A percentile compares a stretch with the other conserved stretches of the same genome.
These are phyloP conservation scores for Pseudopyricularia cyperi DNA, from an alignment of 2,329 filamentous ascomycete genomes.

Conservation along the genomic window DNA sequence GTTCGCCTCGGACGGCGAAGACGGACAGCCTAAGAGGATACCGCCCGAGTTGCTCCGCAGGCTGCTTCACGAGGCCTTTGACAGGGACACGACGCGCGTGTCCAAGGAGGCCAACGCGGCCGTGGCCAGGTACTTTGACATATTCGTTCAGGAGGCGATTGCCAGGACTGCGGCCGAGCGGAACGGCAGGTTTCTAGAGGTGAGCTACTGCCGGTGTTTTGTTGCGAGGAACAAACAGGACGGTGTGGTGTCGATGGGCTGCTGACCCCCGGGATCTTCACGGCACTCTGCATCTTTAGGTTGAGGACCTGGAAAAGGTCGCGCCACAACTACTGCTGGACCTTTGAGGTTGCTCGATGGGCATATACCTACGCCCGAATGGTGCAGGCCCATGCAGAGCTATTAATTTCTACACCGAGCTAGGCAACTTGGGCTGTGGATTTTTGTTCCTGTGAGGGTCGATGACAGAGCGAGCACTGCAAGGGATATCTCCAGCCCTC, in stretches of 20 bases:
- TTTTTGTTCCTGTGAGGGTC: too few relatives aligned
- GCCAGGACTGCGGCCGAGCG: conserved; percentile 65
- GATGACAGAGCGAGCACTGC: too few relatives aligned
- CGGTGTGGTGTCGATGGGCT: neutral
- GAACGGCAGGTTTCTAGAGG: conserved; percentile 59
- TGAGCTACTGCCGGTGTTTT: conserved; percentile 23
- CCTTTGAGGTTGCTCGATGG: conserved; percentile 42
- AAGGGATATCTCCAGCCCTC: too few relatives aligned
- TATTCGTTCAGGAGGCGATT: conserved; percentile 82
- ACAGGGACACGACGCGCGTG: conserved; percentile 57
- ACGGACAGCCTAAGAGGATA: conserved; percentile 36
- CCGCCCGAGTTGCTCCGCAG: conserved; percentile 63
- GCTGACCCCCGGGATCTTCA: too few relatives aligned
- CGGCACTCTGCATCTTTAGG: conserved; percentile 25
- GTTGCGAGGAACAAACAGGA: neutral
- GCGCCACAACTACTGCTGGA: conserved; percentile 77
- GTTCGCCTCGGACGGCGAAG: conserved; percentile 15
- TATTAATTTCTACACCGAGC: too few relatives aligned
- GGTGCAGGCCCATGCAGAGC: too few relatives aligned
- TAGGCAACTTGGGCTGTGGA: too few relatives aligned
- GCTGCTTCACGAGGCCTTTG: conserved; percentile 69
- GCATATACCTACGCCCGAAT: neutral
- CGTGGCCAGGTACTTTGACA: conserved; percentile 75
- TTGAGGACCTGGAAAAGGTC: conserved; percentile 82
- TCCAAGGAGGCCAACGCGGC: conserved; percentile 65